phyloP scores from a whole-genome alignment of 2,329 filamentous ascomycete genomes.

The Lasiodiplodia sp. region DNA sequence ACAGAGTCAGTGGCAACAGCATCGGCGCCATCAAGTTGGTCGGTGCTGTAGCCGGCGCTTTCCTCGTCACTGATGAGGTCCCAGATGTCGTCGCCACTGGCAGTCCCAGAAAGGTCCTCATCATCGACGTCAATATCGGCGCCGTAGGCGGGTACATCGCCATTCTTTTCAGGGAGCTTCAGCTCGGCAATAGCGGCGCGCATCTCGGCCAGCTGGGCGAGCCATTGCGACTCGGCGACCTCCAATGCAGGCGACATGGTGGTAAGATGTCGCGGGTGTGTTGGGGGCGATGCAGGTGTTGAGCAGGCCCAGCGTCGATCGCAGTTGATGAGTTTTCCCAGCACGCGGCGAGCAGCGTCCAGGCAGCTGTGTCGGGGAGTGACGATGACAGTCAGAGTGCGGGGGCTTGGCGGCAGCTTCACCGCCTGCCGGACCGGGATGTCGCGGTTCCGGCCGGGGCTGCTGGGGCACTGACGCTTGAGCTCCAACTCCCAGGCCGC shows the following conservation, averaged over 20 bases:
- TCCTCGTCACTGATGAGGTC: conserved; percentile 84
- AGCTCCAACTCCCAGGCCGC: conserved; percentile 23
- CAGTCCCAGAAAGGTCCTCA: conserved; percentile 67
- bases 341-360: not conserved
- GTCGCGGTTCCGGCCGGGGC: conserved; percentile 7
- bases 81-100: conserved; percentile 84
- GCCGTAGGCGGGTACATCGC: conserved; percentile 59
- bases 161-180: conserved; percentile 59
- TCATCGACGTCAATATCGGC: conserved; percentile 70
- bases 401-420: not conserved
- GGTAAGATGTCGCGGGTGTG: not conserved
- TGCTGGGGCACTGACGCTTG: not conserved
- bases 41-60: conserved; percentile 70
- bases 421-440: conserved; percentile 16
- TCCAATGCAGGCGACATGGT: conserved; percentile 50
- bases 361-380: not conserved
- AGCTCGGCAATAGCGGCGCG: conserved; percentile 80
- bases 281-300: not conserved
- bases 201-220: conserved; percentile 85
- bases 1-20: conserved; percentile 35
- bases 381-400: not conserved
- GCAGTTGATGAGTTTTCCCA: not conserved
- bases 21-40: conserved; percentile 64
- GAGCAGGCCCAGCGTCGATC: not conserved
- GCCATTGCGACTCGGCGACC: conserved; percentile 73